A percentile compares a stretch with the other conserved stretches of the same genome.
Conservation (phyloP, 257 asterid species). For the Handroanthus guayacan region DNA sequence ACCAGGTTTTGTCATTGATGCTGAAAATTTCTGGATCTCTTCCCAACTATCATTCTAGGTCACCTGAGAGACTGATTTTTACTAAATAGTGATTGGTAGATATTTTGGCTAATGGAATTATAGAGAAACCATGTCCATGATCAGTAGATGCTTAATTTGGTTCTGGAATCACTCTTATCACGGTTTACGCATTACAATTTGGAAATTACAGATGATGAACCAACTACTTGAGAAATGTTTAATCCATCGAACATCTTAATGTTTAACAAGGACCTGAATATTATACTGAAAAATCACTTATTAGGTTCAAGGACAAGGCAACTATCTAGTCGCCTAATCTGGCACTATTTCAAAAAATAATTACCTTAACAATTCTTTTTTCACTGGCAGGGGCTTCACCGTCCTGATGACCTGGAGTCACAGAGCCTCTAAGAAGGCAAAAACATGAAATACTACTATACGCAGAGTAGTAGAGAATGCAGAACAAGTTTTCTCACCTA, state of each 20-base stretch:
- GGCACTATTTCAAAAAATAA: slow-evolving; percentile 26
- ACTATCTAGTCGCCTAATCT: slow-evolving; percentile 24
- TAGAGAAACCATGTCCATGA: slow-evolving; percentile 12
- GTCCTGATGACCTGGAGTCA: slow-evolving; percentile 66
- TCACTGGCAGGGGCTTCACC: slow-evolving; percentile 49
- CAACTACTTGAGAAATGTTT: slow-evolving; percentile 23
- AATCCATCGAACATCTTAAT: slow-evolving; percentile 7
- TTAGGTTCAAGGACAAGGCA: slow-evolving; percentile 25
- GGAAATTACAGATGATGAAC: slow-evolving; percentile 23
- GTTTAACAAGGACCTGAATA: slow-evolving; percentile 7
- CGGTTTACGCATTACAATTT: not conserved
- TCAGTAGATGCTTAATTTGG: slow-evolving; percentile 1
- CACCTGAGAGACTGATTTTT: not conserved
- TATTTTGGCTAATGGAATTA: not conserved
- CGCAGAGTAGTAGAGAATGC: slow-evolving; percentile 7
- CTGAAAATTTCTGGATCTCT: not conserved
- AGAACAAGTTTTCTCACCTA: slow-evolving; percentile 11
- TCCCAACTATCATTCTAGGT: not conserved
- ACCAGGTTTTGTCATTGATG: not conserved
- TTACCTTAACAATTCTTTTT: slow-evolving; percentile 73
- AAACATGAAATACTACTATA: slow-evolving; percentile 25
- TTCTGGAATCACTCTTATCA: slow-evolving; percentile 10
- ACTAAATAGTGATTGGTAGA: slow-evolving; percentile 15
- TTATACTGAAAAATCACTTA: slow-evolving; percentile 12
- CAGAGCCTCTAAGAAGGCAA: slow-evolving; percentile 43